phyloP scores from a whole-genome alignment of 768 basidiomycete genomes.

The Russula lepida region DNA sequence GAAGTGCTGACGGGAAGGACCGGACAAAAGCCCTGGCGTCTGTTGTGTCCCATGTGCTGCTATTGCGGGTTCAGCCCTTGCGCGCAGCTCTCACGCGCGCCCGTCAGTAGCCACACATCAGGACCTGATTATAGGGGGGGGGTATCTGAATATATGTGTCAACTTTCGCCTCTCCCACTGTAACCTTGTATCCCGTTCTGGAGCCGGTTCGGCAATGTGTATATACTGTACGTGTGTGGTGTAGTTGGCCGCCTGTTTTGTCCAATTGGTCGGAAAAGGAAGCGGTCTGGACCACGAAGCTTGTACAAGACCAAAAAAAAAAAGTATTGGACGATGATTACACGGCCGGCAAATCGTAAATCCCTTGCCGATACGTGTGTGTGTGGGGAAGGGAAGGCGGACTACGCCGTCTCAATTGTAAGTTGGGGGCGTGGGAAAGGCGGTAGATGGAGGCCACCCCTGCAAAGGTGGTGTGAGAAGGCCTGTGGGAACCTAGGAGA shows the following conservation, averaged over 20 bases:
- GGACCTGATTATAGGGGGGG: not conserved
- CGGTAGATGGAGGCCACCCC: not conserved
- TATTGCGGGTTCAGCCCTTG: too few species aligned
- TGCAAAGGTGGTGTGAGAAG: not conserved
- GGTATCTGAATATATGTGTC: not conserved
- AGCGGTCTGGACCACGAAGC: not conserved
- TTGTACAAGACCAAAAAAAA: not conserved
- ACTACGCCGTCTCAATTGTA: not conserved
- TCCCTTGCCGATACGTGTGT: not conserved
- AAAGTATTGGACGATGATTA: not conserved
- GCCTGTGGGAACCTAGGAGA: conserved; percentile 3
- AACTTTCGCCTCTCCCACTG: not conserved
- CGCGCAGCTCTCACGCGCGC: not conserved
- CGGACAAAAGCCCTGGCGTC: not conserved
- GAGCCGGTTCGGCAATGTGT: not conserved
- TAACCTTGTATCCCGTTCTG: not conserved
- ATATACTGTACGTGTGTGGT: not conserved
- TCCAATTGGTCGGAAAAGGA: not conserved
- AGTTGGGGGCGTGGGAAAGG: not conserved
- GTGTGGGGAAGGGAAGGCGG: not conserved
- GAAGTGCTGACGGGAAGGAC: not conserved
- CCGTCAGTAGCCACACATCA: not conserved
- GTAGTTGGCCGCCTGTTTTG: not conserved
- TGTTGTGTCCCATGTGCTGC: not conserved
- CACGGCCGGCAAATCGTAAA: not conserved